Evolutionary conservation across 768 basidiomycete species (phyloP).

Genomic region (Mycena filopes): DNA sequence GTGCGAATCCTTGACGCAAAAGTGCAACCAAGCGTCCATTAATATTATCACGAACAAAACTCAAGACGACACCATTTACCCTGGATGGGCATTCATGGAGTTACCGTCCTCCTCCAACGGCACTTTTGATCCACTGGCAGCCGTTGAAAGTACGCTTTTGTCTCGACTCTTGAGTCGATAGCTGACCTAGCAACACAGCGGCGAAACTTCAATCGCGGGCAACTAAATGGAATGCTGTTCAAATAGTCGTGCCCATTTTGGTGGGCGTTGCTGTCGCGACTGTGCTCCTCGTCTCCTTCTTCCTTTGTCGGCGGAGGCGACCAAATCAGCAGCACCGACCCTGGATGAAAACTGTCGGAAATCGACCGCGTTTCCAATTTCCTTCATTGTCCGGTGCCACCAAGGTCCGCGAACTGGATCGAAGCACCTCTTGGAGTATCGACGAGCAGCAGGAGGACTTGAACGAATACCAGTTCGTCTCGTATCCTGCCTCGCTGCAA

Average conservation of each 20-base stretch:
- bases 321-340: slow-evolving; percentile 6
- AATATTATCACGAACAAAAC: slow-evolving; percentile 7
- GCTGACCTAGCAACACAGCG: slow-evolving; percentile 15
- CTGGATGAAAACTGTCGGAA: slow-evolving; percentile 27
- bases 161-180: neutral
- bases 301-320: slow-evolving; percentile 15
- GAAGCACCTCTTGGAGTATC: slow-evolving; percentile 32
- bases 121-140: slow-evolving; percentile 23
- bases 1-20: slow-evolving; percentile 7
- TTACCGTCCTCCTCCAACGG: slow-evolving; percentile 25
- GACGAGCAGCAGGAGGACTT: slow-evolving; percentile 25
- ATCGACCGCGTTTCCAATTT: slow-evolving; percentile 28
- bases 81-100: slow-evolving; percentile 17
- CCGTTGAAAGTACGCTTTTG: slow-evolving; percentile 27
- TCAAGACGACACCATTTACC: slow-evolving; percentile 9
- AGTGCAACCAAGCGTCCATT: slow-evolving; percentile 17
- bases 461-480: slow-evolving; percentile 33
- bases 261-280: slow-evolving; percentile 15
- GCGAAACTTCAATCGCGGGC: slow-evolving; percentile 2
- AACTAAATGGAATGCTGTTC: slow-evolving; percentile 21
- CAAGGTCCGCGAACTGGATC: slow-evolving; percentile 28
- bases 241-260: slow-evolving; percentile 28
- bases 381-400: slow-evolving; percentile 19
- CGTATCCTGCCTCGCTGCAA: slow-evolving; percentile 29
- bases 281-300: neutral